Evolutionary conservation across 257 asterid genomes (phyloP), one percentile per base, ranked within the genome.

Genomic region (Nicotiana benthamiana): DNA sequence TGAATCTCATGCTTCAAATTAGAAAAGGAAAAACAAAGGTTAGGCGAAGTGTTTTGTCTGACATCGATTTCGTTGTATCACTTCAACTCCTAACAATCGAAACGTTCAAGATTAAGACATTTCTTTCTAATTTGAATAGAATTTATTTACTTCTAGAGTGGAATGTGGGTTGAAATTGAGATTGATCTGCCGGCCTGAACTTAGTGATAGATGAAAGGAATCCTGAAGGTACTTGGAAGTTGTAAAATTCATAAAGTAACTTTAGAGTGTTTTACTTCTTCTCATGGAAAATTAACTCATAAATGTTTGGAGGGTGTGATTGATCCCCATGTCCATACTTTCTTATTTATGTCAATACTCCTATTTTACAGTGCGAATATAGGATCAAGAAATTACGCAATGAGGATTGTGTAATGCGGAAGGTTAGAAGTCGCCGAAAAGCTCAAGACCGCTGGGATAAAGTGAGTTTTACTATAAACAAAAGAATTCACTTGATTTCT

Each of bases 381-480:
- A 93, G 98, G 83, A 86, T 91, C 86, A 92, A 84, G 86, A 92
- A 88, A 84, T 89, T 95, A 46, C 97, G 97, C 57, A 81, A 89
- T 24, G 99, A 95, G 86, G 99, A 95, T 83, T 87, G 81, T 72
- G 80, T 86, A 57, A 90, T 95, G 94, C 89, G 87, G 84, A 86
- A 64, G 70, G 92, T 92, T 77, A 91, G 92, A 85, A 91, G 74
- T 84, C 96, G 94, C 15, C 83, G 90, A 76, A 95, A 85, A 90
- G 99, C 99, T 77, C 94, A 87, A 85, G 94, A 86, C 17, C 91
- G 79, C 22, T 95, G 99, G 99, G 93, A 82, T 56, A 95, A 92
- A 85, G 99, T 95, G 85, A 89, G 92, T 85, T 75, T 60, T 85
- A 51, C 6, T 43, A 72, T 24, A 4, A 18, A 24, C 36, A 72